Percentiles rank a stretch among this genome's conserved stretches.
Conservation (phyloP, 2,329 filamentous ascomycete species). For the Pseudogymnoascus sp. region DNA sequence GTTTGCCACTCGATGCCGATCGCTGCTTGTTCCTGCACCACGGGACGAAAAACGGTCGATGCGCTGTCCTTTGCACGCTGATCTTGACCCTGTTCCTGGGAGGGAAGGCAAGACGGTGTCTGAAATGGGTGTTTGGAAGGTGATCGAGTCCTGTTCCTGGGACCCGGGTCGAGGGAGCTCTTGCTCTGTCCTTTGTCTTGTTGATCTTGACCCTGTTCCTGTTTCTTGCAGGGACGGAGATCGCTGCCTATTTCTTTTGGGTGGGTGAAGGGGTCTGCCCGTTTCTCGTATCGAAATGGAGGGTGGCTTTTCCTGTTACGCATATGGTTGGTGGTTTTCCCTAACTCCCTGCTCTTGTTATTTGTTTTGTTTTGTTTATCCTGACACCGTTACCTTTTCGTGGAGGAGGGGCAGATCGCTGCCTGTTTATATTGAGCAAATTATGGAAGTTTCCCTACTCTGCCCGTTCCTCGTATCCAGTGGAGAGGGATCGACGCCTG, state of each 20-base stretch:
- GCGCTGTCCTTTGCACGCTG: neutral
- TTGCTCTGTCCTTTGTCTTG: neutral
- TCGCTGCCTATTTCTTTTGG: neutral
- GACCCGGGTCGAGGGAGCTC: neutral
- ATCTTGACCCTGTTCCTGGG: neutral
- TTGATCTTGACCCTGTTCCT: conserved; percentile 3
- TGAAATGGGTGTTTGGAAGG: neutral
- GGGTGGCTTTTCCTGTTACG: neutral
- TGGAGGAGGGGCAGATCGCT: neutral
- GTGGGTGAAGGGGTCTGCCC: neutral
- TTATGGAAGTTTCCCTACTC: neutral
- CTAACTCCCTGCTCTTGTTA: neutral
- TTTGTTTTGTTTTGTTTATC: neutral
- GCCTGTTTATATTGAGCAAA: neutral
- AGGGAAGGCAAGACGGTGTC: neutral
- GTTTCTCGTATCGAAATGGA: neutral
- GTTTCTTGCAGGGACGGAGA: neutral
- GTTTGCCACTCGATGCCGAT: neutral
- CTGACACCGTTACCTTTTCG: neutral
- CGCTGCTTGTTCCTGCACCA: conserved; percentile 6
- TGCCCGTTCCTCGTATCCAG: neutral
- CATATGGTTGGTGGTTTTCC: neutral
- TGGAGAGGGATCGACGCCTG: neutral
- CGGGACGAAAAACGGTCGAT: neutral
- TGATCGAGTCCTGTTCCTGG: neutral